These are phyloP conservation scores for Aureobasidium sp. DNA, from an alignment of 2,329 filamentous ascomycete species.

Conservation along the genomic window DNA sequence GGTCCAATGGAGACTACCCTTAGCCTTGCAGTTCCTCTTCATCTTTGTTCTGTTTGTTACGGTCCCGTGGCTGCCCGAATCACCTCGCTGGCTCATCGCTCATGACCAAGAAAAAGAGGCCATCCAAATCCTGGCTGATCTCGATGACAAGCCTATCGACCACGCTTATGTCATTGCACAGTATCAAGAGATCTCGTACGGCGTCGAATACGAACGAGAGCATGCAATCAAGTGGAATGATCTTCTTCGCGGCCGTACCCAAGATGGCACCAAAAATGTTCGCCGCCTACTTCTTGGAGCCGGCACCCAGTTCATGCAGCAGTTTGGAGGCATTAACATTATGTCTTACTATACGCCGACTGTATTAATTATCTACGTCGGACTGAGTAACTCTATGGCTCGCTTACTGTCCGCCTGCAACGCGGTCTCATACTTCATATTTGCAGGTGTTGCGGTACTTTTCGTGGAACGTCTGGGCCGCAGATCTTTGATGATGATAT, in stretches of 20 bases:
- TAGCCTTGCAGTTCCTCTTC: constrained; percentile 43
- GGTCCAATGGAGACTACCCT: constrained; percentile 37
- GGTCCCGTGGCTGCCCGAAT: constrained; percentile 40
- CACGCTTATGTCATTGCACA: constrained; percentile 39
- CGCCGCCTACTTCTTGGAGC: constrained; percentile 44
- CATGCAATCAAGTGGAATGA: constrained; percentile 43
- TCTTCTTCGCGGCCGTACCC: constrained; percentile 39
- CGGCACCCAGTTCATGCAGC: constrained; percentile 46
- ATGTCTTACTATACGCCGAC: constrained; percentile 41
- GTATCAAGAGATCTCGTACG: constrained; percentile 33
- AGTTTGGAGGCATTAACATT: constrained; percentile 35
- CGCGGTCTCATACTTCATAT: constrained; percentile 40
- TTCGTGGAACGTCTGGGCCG: constrained; percentile 46
- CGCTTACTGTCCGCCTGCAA: constrained; percentile 50
- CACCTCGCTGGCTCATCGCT: constrained; percentile 39
- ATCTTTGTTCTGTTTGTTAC: constrained; percentile 37
- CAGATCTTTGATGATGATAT: constrained; percentile 51
- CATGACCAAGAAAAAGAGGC: constrained; percentile 38
- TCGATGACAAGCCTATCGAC: constrained; percentile 36
- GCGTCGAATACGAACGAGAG: constrained; percentile 40
- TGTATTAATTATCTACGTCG: constrained; percentile 44
- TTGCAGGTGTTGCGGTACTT: constrained; percentile 37
- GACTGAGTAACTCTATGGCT: constrained; percentile 42
- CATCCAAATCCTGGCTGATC: constrained; percentile 39
- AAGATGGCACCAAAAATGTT: constrained; percentile 40